Base-by-base conservation (phyloP, 106 monocot species). In the Acorus calamus region DNA sequence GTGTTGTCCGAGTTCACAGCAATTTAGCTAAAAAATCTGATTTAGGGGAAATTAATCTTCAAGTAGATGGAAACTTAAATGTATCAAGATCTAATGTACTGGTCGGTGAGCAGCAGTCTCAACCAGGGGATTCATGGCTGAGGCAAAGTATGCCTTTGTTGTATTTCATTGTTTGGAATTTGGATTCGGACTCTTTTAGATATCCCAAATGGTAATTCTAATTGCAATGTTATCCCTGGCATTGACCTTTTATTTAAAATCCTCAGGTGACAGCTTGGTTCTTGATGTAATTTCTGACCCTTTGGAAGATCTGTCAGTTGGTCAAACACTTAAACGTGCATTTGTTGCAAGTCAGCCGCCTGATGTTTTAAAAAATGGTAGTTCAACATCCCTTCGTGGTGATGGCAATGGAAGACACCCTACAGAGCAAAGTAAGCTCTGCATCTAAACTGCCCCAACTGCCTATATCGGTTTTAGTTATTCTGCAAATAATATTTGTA, bases 281-380 rank as follows among this genome's bases (percentile, higher is more conserved):
- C 42, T 86, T 9, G 79, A 84, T 79, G 77, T 84, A 52, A 12
- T 52, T 56, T 53, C 65, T 76, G 83, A 77, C 71, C 47, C 47
- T 7, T 71, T 73, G 67, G 80, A 94, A 69, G 76, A 75, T 57
- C 6, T 56, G 1, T 63, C 43, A 62, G 61, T 76, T 76, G 76
- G 73, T 60, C 76, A 74, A 11, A 94, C 90, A 53, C 86, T 94
- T 42, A 89, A 82, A 65, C 63, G 65, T 52, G 4, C 59, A 66
- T 49, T 62, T 57, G 46, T 71, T 8, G 14, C 70, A 63, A 81
- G 48, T 70, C 77, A 64, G 79, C 59, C 70, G 48, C 14, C 53
- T 66, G 65, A 72, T 57, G 78, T 63, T 11, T 7, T 60, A 54
- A 87, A 78, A 62, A 74, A 86, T 62, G 53, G 49, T 48, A 82